Percentiles rank a stretch among this genome's conserved stretches.
Evolutionary conservation across 2,329 filamentous ascomycete genomes (phyloP).

Genomic region (Diaporthe sp.): DNA sequence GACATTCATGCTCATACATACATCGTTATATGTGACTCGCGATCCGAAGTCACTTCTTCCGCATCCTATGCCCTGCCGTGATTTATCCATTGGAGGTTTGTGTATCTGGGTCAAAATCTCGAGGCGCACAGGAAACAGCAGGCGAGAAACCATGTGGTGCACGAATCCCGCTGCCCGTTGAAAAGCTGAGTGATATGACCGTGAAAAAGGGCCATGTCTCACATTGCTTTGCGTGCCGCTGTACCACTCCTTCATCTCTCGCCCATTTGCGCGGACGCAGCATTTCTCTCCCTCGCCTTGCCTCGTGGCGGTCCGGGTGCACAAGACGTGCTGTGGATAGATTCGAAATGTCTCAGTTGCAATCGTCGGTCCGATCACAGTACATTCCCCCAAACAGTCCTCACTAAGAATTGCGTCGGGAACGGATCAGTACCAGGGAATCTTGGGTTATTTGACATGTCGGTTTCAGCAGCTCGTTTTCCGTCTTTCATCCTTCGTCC

Average conservation of each 20-base stretch:
- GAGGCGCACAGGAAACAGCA: not conserved
- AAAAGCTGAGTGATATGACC: not conserved
- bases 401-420: slow-evolving; percentile 2
- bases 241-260: slow-evolving; percentile 27
- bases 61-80: not conserved
- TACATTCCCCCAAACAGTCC: slow-evolving; percentile 2
- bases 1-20: not conserved
- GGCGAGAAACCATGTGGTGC: not conserved
- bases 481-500: not conserved
- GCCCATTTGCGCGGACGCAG: not conserved
- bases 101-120: not conserved
- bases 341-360: slow-evolving; percentile 30
- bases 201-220: not conserved
- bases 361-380: slow-evolving; percentile 19
- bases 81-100: not conserved
- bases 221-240: slow-evolving; percentile 4
- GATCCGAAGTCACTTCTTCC: not conserved
- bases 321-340: slow-evolving; percentile 28
- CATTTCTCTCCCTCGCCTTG: slow-evolving; percentile 7
- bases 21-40: not conserved
- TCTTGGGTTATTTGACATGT: not conserved
- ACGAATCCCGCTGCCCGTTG: slow-evolving; percentile 1
- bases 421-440: not conserved
- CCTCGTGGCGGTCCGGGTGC: slow-evolving; percentile 11
- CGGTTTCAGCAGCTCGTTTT: slow-evolving; percentile 2